Evolutionary conservation across 1,284 basidiomycete species (phyloP).

Genomic region (Trichosporon sp.): DNA sequence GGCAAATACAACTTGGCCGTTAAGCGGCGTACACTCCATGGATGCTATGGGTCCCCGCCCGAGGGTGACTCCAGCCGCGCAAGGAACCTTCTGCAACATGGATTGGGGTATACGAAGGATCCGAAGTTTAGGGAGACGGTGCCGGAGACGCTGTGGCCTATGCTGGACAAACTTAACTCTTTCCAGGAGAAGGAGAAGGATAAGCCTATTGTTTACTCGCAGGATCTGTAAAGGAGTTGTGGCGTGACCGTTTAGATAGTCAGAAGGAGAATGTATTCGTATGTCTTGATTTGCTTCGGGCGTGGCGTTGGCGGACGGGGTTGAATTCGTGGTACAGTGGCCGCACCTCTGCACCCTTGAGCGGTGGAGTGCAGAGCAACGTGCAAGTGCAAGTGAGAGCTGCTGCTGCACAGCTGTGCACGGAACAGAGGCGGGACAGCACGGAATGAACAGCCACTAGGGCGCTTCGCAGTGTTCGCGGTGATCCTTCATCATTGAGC

Average conservation of each 20-base stretch:
- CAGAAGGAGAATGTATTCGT: neutral
- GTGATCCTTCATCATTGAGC: too few species aligned
- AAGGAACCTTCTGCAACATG: slow-evolving; percentile 74
- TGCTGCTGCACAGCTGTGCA: too few species aligned
- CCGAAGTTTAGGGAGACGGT: slow-evolving; percentile 55
- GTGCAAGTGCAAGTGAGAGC: too few species aligned
- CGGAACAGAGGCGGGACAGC: too few species aligned
- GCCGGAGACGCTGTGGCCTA: slow-evolving; percentile 52
- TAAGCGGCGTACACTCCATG: slow-evolving; percentile 67
- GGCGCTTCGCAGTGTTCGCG: too few species aligned
- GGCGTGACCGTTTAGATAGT: neutral
- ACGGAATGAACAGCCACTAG: too few species aligned
- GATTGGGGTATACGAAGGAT: slow-evolving; percentile 53
- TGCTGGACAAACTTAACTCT: slow-evolving; percentile 59
- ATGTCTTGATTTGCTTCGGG: too few species aligned
- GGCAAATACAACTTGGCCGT: slow-evolving; percentile 54
- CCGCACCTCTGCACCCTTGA: too few species aligned
- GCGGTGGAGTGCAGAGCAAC: too few species aligned
- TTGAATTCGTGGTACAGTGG: too few species aligned
- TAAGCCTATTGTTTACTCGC: slow-evolving; percentile 55
- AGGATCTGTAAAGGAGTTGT: slow-evolving; percentile 21
- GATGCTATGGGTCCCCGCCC: slow-evolving; percentile 59
- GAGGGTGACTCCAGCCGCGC: slow-evolving; percentile 62
- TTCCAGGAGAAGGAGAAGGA: slow-evolving; percentile 55
- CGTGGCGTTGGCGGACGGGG: too few species aligned